Evolutionary conservation across 148 eudicot species (phyloP), one percentile per base, ranked within the genome.

Genomic region (Vaccinium myrtillus): DNA sequence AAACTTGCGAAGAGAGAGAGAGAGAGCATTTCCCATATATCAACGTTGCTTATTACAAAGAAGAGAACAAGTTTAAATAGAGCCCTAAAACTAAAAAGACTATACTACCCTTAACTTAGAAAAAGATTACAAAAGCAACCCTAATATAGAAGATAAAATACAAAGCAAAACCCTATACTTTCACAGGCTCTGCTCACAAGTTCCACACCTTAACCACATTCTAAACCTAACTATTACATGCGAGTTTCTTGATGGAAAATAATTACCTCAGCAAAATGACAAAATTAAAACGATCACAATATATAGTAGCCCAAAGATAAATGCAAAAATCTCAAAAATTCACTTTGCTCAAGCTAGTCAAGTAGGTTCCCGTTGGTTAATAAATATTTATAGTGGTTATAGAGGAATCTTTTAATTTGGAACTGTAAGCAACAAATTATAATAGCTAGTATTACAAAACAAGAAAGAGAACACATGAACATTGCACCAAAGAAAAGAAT

Each of bases 171-270:
- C 30, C 30, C 30, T 27, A 27, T 27, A 27, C 30, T 27, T 27
- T 27, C 30, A 27, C 30, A 27, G 23, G 43, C 85, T 30, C 49
- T 59, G n/a, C 80, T 65, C 23, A 61, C n/a, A 27, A 84, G 75
- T 80, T 39, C 51, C 70, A 27, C 32, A 21, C 32, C 82, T 7
- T 39, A 39, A 80, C 73, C 54, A 9, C 8, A 6, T 53, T 46
- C 51, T 19, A 80, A 80, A 80, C 50, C 48, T 58, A 39, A 39
- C 71, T 69, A 61, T 7, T 58, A 18, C 36, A 23, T 51, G n/a
- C 56, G 51, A 5, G 75, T 74, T 36, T 36, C 75, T 23, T 27
- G 1, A 67, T 65, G n/a, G 46, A 55, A 70, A 81, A 69, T 30
- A 55, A 16, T 25, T 39, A 39, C 53, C 16, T 12, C 13, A 10